phyloP scores from a whole-genome alignment of 371 early-diverging fungal species.

The Batkoa obscura region DNA sequence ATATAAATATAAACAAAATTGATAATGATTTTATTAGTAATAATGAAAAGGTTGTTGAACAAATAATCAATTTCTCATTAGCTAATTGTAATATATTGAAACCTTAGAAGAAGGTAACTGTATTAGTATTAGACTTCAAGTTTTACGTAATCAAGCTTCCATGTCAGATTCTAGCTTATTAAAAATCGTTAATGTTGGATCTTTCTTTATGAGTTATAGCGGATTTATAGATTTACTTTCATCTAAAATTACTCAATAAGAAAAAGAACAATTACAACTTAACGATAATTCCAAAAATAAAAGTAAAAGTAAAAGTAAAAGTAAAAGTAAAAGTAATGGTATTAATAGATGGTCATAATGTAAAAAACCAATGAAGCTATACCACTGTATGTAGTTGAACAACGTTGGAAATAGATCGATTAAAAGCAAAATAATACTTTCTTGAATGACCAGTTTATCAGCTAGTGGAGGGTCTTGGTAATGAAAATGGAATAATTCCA shows the following conservation, averaged over 20 bases:
- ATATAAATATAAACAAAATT: constrained; percentile 15
- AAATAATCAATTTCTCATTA: constrained; percentile 8
- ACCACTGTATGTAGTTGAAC: constrained; percentile 16
- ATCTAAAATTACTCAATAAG: constrained; percentile 10
- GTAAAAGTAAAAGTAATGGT: not conserved
- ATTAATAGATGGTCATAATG: too few species aligned
- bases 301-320: too few species aligned
- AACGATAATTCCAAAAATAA: constrained; percentile 15
- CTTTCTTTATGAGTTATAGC: constrained; percentile 14
- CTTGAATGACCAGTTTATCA: constrained; percentile 17
- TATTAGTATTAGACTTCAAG: constrained; percentile 17
- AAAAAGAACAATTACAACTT: constrained; percentile 11
- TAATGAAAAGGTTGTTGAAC: constrained; percentile 12
- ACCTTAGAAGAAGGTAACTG: constrained; percentile 17
- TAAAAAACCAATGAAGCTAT: constrained; percentile 12
- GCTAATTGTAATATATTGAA: constrained; percentile 12
- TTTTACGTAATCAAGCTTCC: constrained; percentile 12
- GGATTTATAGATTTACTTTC: constrained; percentile 15
- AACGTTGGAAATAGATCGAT: constrained; percentile 17
- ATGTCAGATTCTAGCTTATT: constrained; percentile 18
- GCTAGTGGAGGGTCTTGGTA: constrained; percentile 17
- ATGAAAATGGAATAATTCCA: constrained; percentile 16
- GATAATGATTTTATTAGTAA: constrained; percentile 13
- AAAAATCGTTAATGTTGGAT: constrained; percentile 17
- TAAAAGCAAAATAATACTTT: constrained; percentile 18